Base-by-base conservation (phyloP, 2,329 filamentous ascomycete genomes). In the Neobulgaria alba region DNA sequence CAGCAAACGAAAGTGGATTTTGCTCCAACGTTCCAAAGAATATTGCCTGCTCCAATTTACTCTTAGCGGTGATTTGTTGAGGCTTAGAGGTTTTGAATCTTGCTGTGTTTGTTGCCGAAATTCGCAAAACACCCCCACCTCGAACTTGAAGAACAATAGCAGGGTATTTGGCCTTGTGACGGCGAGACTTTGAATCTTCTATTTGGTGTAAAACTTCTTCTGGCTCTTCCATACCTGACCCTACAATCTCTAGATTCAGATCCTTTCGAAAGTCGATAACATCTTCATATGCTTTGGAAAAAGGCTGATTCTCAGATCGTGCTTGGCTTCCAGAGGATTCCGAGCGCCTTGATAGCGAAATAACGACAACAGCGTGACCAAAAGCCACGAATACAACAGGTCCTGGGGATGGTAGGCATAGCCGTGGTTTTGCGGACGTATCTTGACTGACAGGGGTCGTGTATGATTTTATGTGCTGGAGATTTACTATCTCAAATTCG, bases 31-130 rank as follows among this genome's bases (percentile, higher is more conserved):
- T 78, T 2, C 89, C 89, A 58, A 87, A 96, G 63, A 95, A 96
- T 1, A 96, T 84, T 2, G 89, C 89, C 64, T 98, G 89, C 57
- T 95, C 87, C 30, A 98, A 72, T 63, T 92, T 95, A 63, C 79
- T 85, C 63, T 87, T 92, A 5, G 86, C 84, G 1, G 85, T 89
- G 12, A 94, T 75, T 50, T 69, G 64, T 1, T 76, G 77, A 3
- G 75, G 69, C 39, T 65, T 63, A 38, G 74, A 72, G 46, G 72
- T 74, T 10, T 69, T 69, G 53, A 82, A 79, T 44, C 71, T 74
- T 47, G 77, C 71, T 33, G 76, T 64, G 37, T 81, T 74, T 5
- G 71, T 69, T 15, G 75, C 69, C 14, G 74, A 67, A 31, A 83
- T 61, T 37, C 79, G 72, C 18, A 84, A 63, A 15, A 76, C 65